Base-by-base conservation (phyloP, 2,329 filamentous ascomycete species). In the Fusarium pseudocircinatum region DNA sequence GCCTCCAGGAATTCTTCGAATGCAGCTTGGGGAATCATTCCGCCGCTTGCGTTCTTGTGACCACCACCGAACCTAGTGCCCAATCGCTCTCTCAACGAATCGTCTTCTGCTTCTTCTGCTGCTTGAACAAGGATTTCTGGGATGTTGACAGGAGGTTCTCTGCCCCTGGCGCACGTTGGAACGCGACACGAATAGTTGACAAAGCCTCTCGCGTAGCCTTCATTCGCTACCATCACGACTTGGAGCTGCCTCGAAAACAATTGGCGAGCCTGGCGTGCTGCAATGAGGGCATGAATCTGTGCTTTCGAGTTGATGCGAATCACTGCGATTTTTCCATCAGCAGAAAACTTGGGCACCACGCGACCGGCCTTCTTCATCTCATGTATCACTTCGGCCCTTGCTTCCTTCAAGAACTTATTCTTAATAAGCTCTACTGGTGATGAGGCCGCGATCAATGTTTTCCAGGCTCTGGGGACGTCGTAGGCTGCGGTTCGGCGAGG, bases 101-200 rank as follows among this genome's bases (percentile, higher is more conserved):
- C 76, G 39, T 83, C 82, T 16, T 81, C 80, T 24, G 82, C 83
- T 22, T 75, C 77, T 40, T 82, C 82, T 36, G 88, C 90, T 47
- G 89, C 85, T 4, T 79, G 83, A 74, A 85, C 84, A 32, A 93
- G 75, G 4, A 85, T 86, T 73, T 88, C 84, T 59, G 92, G 92
- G 60, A 92, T 91, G 66, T 92, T 88, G 15, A 92, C 88, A 3
- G 88, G 87, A 7, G 86, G 85, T 22, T 89, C 85, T 34, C 84
- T 82, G 22, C 80, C 83, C 66, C 86, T 82, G 4, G 90, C 90
- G 64, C 85, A 87, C 52, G 86, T 83, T 1, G 91, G 86, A 12
- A 93, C 82, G 4, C 91, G 86, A 70, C 91, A 93, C 3, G 89
- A 91, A 80, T 93, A 93, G 75, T 92, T 91, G 30, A 93, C 90